These are phyloP conservation scores for Eucalyptus polyanthemos DNA, from an alignment of 345 rosid species.

Conservation along the genomic window DNA sequence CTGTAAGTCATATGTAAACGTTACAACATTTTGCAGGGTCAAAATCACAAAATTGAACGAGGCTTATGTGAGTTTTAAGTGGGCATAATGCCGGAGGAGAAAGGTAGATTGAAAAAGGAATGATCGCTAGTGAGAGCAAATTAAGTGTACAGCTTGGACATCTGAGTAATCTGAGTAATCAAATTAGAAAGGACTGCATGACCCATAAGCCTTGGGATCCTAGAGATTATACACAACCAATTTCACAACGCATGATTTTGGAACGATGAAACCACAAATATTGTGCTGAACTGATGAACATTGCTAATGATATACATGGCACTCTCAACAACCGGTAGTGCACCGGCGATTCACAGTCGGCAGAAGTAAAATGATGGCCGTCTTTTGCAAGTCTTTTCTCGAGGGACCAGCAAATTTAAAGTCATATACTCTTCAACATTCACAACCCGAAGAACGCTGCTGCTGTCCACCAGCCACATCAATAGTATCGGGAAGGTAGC, in stretches of 20 bases:
- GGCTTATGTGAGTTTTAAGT: not conserved
- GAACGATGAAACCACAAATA: not conserved
- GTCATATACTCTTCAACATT: slow-evolving; percentile 14
- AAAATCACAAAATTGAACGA: not conserved
- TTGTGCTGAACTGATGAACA: not conserved
- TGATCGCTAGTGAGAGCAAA: not conserved
- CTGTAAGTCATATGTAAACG: not conserved
- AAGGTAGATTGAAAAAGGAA: not conserved
- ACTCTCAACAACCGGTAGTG: not conserved
- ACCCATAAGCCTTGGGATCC: not conserved
- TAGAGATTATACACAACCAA: not conserved
- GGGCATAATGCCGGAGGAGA: not conserved
- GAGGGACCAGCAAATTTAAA: not conserved
- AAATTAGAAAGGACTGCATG: not conserved
- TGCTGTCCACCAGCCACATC: slow-evolving; percentile 38
- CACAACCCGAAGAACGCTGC: slow-evolving; percentile 45
- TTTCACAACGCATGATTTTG: not conserved
- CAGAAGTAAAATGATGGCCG: not conserved
- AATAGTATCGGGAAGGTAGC: slow-evolving; percentile 55
- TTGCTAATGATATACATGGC: not conserved
- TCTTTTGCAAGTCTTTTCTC: not conserved
- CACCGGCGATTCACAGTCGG: not conserved
- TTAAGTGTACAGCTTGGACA: not conserved
- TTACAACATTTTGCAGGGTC: not conserved
- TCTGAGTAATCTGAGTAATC: not conserved